These are phyloP conservation scores for Termitomyces sp. DNA, from an alignment of 768 basidiomycete genomes.

Conservation along the genomic window DNA sequence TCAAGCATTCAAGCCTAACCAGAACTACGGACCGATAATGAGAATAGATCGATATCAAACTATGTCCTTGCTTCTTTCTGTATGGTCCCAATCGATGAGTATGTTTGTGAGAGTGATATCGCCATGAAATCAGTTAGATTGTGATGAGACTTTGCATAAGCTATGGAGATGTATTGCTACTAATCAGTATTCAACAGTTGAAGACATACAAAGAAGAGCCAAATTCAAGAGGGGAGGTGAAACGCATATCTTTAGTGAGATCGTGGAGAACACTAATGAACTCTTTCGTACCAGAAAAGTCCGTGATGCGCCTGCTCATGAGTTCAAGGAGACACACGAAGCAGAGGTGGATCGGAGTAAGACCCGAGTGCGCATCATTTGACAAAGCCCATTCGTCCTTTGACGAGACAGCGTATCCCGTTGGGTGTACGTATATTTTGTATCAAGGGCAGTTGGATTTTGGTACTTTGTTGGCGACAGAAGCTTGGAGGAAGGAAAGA, in stretches of 20 bases:
- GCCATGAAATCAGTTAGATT: not conserved
- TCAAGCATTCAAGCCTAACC: too few relatives aligned
- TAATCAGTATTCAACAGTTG: not conserved
- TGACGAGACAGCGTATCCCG: not conserved
- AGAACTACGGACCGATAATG: too few relatives aligned
- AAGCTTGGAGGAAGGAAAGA: not conserved
- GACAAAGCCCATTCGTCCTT: not conserved
- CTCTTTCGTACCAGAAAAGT: not conserved
- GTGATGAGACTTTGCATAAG: not conserved
- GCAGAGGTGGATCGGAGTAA: not conserved
- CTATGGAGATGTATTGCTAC: not conserved
- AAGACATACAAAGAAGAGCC: not conserved
- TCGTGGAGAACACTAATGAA: not conserved
- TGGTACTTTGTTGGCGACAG: not conserved
- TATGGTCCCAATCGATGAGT: not conserved
- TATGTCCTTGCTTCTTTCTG: not conserved
- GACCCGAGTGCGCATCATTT: not conserved
- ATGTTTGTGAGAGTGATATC: slow-evolving; percentile 1
- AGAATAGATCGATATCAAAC: too few relatives aligned
- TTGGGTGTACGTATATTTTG: not conserved
- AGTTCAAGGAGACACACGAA: not conserved
- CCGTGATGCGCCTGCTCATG: not conserved
- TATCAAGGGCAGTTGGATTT: not conserved
- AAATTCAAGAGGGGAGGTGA: too few relatives aligned
- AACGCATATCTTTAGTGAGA: not conserved